Base-by-base conservation (phyloP, 805 yeast species). In the Wickerhamiella kazuoi region DNA sequence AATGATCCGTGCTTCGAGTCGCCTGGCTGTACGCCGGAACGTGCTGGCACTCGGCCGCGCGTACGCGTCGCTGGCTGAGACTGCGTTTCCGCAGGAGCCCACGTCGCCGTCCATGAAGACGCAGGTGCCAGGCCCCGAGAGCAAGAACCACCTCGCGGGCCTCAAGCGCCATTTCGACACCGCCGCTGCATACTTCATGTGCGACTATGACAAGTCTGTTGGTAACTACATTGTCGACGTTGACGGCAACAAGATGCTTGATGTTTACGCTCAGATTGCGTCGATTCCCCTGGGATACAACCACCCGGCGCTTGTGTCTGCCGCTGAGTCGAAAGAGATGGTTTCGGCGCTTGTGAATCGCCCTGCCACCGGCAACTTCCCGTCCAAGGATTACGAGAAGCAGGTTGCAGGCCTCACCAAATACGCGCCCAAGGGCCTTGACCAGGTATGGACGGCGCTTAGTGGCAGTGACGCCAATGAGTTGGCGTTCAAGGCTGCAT, bases 381-480 rank as follows among this genome's bases (percentile, higher is more conserved):
- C 93, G 39, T 74, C 81, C 46, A 60, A 57, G 43, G 84, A 79
- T 51, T 68, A 61, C 45, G 47, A 56, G 30, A 54, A 61, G 32
- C 68, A 63, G 44, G 52, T 66, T 42, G 72, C 72, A 55, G 77
- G 74, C 34, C 68, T 81, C 47, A 62, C 79, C 47, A 67, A 74
- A 44, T 74, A 67, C 49, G 93, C 93, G 39, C 93, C 93, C 53
- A 71, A 71, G 57, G 86, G 84, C 46, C 77, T 76, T 61, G 68
- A 65, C 50, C 64, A 71, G 50, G 71, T 82, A 41, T 82, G 90
- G 86, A 70, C 79, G 23, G 87, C 79, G 37, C 64, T 80, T 46
- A 72, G 84, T 16, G 93, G 93, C 47, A 81, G 90, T 32, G 93
- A 80, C 54, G 93, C 93, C 50, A 79, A 79, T 57, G 93, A 81